phyloP scores from a whole-genome alignment of 2,329 filamentous ascomycete genomes.

The Cladosporium sp. region DNA sequence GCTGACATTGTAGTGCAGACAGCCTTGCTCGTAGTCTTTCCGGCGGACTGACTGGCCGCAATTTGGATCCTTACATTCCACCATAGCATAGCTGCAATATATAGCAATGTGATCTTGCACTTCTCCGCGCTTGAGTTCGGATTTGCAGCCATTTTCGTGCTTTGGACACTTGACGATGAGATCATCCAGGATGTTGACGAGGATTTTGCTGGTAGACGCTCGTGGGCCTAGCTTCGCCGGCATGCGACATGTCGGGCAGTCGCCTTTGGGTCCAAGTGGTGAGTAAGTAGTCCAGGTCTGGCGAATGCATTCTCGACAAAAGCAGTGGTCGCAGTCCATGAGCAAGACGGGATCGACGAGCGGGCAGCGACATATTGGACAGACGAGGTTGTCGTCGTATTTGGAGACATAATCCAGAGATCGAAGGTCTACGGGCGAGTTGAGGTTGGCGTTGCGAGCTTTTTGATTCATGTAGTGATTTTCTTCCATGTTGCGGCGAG shows the following conservation, averaged over 20 bases:
- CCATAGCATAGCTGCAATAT: constrained; percentile 53
- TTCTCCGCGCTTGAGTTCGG: constrained; percentile 51
- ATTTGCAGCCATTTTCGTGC: constrained; percentile 48
- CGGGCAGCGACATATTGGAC: constrained; percentile 59
- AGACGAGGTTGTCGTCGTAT: constrained; percentile 58
- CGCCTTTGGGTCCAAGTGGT: constrained; percentile 28
- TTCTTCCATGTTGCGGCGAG: constrained; percentile 30
- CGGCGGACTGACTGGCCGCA: constrained; percentile 51
- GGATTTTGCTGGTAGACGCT: constrained; percentile 43
- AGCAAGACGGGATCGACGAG: constrained; percentile 54
- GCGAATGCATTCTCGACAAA: constrained; percentile 56
- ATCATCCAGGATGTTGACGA: constrained; percentile 59
- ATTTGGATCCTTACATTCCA: constrained; percentile 47
- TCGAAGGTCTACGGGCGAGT: constrained; percentile 48
- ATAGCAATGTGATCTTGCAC: constrained; percentile 56
- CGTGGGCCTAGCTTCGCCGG: constrained; percentile 34
- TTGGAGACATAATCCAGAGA: constrained; percentile 53
- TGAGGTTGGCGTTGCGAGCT: constrained; percentile 24
- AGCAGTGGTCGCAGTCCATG: constrained; percentile 59
- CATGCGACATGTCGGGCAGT: constrained; percentile 55
- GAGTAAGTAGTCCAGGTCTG: constrained; percentile 40
- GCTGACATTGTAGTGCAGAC: constrained; percentile 49
- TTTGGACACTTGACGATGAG: constrained; percentile 57
- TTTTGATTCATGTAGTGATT: constrained; percentile 25
- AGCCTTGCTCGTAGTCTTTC: constrained; percentile 51